Conservation (phyloP, 345 rosid species). For the Dipteronia sinensis region DNA sequence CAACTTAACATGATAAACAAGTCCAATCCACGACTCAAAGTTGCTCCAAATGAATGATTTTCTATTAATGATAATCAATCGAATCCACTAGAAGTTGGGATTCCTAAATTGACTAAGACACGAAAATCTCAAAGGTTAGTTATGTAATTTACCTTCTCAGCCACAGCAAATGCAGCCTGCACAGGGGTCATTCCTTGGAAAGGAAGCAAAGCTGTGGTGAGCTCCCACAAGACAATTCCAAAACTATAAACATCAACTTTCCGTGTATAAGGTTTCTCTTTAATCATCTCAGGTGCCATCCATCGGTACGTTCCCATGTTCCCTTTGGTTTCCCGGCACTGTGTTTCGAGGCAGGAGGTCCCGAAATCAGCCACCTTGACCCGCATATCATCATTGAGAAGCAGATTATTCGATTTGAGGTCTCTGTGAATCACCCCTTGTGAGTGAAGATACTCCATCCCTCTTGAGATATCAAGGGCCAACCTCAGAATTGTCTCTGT, state of each 20-base stretch:
- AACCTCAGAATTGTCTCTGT: slow-evolving; percentile 82
- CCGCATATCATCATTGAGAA: slow-evolving; percentile 91
- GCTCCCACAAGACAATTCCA: slow-evolving; percentile 98
- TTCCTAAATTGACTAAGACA: too few species aligned
- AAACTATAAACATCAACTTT: slow-evolving; percentile 98
- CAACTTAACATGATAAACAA: too few species aligned
- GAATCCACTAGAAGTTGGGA: too few species aligned
- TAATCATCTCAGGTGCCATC: slow-evolving; percentile 99
- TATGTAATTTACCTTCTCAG: slow-evolving; percentile 72
- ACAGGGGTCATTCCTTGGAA: slow-evolving; percentile 99
- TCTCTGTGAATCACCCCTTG: slow-evolving; percentile 98
- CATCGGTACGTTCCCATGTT: slow-evolving; percentile 98
- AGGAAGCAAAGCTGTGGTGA: slow-evolving; percentile 94
- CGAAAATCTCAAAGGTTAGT: too few species aligned
- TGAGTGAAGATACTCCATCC: slow-evolving; percentile 99
- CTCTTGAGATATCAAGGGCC: slow-evolving; percentile 96
- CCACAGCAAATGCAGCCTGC: slow-evolving; percentile 98
- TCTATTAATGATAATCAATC: too few species aligned
- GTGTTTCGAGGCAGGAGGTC: slow-evolving; percentile 92
- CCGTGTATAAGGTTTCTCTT: slow-evolving; percentile 86
- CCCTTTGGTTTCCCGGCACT: slow-evolving; percentile 84
- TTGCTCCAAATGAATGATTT: too few species aligned
- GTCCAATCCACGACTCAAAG: too few species aligned
- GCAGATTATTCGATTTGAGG: slow-evolving; percentile 89
- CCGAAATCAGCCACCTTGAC: slow-evolving; percentile 98